Evolutionary conservation across 1,284 basidiomycete genomes (phyloP).

Genomic region (Apiotrichum mycotoxinovorans): DNA sequence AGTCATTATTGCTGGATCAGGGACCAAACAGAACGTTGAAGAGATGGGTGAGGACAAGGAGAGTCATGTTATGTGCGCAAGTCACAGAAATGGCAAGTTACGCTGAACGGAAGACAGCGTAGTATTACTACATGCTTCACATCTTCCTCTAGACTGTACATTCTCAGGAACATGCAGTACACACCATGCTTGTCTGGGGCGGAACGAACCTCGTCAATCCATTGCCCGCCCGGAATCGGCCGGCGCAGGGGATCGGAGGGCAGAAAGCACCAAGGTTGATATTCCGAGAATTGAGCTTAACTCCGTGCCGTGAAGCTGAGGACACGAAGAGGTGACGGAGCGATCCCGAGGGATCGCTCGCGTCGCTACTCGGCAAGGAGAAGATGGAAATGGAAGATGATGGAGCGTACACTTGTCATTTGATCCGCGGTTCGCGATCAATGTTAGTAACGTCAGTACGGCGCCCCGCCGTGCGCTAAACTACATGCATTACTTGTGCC

Average conservation of each 20-base stretch:
- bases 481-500: slow-evolving; percentile 8
- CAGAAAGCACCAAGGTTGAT: slow-evolving; percentile 36
- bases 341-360: not conserved
- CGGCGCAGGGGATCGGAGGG: slow-evolving; percentile 19
- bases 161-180: too few relatives aligned
- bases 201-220: slow-evolving; percentile 34
- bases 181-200: slow-evolving; percentile 37
- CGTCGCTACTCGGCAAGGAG: slow-evolving; percentile 7
- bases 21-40: too few relatives aligned
- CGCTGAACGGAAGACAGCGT: too few relatives aligned
- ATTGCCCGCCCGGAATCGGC: slow-evolving; percentile 9
- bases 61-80: too few relatives aligned
- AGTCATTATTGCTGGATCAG: too few relatives aligned
- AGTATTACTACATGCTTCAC: too few relatives aligned
- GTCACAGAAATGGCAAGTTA: too few relatives aligned
- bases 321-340: slow-evolving; percentile 3
- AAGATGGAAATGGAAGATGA: not conserved
- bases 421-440: too few relatives aligned
- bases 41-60: too few relatives aligned
- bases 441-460: slow-evolving; percentile 3
- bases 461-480: not conserved
- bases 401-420: too few relatives aligned
- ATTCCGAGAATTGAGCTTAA: slow-evolving; percentile 19
- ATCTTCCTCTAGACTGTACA: too few relatives aligned
- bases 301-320: slow-evolving; percentile 3